These are phyloP conservation scores for Cladophialophora exuberans DNA, from an alignment of 2,329 filamentous ascomycete genomes.

Conservation along the genomic window DNA sequence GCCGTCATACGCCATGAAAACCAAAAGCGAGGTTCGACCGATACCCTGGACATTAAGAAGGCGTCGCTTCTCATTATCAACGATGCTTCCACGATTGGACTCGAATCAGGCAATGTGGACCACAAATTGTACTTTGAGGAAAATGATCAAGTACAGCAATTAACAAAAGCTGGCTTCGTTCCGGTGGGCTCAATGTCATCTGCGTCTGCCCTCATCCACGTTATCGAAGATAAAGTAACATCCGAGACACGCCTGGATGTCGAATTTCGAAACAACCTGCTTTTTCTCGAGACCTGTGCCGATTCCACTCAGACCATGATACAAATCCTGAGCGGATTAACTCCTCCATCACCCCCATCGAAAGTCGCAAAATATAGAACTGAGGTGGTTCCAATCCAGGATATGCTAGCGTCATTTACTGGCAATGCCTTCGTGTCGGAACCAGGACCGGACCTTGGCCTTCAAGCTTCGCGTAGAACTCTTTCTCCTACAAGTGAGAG, in stretches of 20 bases:
- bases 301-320: conserved; percentile 96
- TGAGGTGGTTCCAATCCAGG: conserved; percentile 79
- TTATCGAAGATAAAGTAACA: conserved; percentile 59
- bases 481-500: background rate
- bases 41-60: conserved; percentile 72
- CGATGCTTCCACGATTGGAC: conserved; percentile 59
- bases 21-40: conserved; percentile 65
- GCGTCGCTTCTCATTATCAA: conserved; percentile 84
- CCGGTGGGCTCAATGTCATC: conserved; percentile 86
- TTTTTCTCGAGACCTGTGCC: conserved; percentile 92
- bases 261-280: conserved; percentile 79
- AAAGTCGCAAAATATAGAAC: conserved; percentile 86
- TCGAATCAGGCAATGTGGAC: conserved; percentile 36
- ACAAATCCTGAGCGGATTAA: conserved; percentile 74
- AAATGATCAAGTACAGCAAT: conserved; percentile 51
- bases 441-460: conserved; percentile 33
- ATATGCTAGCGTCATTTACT: conserved; percentile 87
- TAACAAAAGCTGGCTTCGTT: conserved; percentile 73
- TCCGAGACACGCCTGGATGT: conserved; percentile 72
- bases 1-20: conserved; percentile 70
- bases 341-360: conserved; percentile 80
- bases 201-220: conserved; percentile 68
- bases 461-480: conserved; percentile 23
- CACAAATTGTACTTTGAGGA: conserved; percentile 36
- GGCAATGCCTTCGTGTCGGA: conserved; percentile 72